Evolutionary conservation across 78 protist species (phyloP), one percentile per base, ranked within the genome.

Genomic region (Dictyostelium purpureum): DNA sequence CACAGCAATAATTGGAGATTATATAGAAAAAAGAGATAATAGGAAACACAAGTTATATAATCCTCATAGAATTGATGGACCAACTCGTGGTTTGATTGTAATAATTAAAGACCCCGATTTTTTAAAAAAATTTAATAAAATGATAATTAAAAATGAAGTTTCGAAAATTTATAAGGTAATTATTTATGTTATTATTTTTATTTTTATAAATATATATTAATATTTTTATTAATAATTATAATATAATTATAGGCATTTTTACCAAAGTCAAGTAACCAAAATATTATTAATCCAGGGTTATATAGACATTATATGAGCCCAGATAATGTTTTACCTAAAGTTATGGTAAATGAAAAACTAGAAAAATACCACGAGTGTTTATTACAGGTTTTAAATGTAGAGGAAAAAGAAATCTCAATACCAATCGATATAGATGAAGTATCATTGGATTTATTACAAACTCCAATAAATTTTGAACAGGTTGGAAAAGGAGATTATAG

Each of bases 41-140:
- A 33, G 35, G 9, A 31, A 12, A 2, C 0, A 28, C 9, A 19
- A 31, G 14, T 12, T 85, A 31, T 73, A 74, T 45, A 85, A 85
- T 43, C 92, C 92, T 9, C 92, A 85, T 85, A 1, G 57, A 26
- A 5, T 85, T 2, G 92, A 85, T 61, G 47, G 45, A 21, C 92
- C 59, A 42, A 85, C 92, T 7, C 31, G 92, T 35, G 92, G 92
- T 54, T 35, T 85, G 40, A 26, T 45, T 59, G 37, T 85, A 21
- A 16, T 85, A 5, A 51, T 65, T 31, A 85, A 85, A 49, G 82
- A 85, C 45, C 12, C 16, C 5, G 6, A 21, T 14, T 70, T 71
- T 47, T 35, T 85, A 18, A 26, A 42, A 24, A 14, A 18, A 74
- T 70, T 73, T 43, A 85, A 85, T 45, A 14, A 51, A 85, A 0